Evolutionary conservation across 768 basidiomycete species (phyloP).

Genomic region (Paxillus rubicundulus): DNA sequence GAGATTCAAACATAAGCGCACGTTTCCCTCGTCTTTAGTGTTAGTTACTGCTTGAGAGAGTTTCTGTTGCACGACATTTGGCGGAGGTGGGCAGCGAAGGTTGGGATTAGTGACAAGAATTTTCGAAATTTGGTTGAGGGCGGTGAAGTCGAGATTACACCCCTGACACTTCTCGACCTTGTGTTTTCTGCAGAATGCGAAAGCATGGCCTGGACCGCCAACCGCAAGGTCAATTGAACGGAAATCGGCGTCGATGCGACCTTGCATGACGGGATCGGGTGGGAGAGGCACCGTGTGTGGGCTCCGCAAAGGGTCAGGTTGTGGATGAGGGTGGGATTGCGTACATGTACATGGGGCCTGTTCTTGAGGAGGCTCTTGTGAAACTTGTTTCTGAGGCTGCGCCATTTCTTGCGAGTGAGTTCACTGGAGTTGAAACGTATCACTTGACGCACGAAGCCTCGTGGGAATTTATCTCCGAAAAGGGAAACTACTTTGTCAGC

Average conservation of each 20-base stretch:
- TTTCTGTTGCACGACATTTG: conserved; percentile 71
- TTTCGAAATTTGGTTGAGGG: conserved; percentile 74
- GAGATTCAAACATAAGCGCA: conserved; percentile 39
- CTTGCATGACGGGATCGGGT: conserved; percentile 70
- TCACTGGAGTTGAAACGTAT: background rate
- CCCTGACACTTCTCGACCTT: conserved; percentile 69
- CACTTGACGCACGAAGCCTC: too few species aligned
- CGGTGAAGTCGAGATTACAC: conserved; percentile 71
- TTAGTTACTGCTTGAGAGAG: conserved; percentile 69
- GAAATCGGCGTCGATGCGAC: conserved; percentile 74
- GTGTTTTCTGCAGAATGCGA: conserved; percentile 65
- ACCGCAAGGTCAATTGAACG: conserved; percentile 54
- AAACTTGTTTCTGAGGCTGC: conserved; percentile 61
- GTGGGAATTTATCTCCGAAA: conserved; percentile 14
- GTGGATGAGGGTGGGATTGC: conserved; percentile 47
- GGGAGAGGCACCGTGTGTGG: conserved; percentile 44
- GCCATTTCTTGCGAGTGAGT: conserved; percentile 43
- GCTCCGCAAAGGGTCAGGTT: conserved; percentile 29
- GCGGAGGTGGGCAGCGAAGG: conserved; percentile 76
- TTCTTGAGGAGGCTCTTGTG: conserved; percentile 36
- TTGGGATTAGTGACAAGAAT: conserved; percentile 67
- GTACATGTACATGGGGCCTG: conserved; percentile 20
- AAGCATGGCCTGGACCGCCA: conserved; percentile 47
- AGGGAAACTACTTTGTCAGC: conserved; percentile 20
- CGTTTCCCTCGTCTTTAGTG: conserved; percentile 95